Evolutionary conservation across 2,329 filamentous ascomycete genomes (phyloP).

Genomic region (Claviceps cyperi): DNA sequence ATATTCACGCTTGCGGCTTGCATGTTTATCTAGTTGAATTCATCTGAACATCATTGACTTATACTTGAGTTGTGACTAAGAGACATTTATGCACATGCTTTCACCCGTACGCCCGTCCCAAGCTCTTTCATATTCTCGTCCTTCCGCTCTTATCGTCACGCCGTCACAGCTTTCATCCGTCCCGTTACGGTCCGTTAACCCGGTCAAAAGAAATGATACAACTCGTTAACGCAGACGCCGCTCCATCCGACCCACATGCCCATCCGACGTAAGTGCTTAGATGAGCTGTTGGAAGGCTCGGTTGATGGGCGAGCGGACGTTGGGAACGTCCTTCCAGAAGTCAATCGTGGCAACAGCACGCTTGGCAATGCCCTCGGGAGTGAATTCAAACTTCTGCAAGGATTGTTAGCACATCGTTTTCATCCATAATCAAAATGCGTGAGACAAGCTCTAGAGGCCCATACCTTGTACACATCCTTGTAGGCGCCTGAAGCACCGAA

Average conservation of each 20-base stretch:
- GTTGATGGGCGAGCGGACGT: slow-evolving; percentile 90
- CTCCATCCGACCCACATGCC: not conserved
- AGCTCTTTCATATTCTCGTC: slow-evolving; percentile 10
- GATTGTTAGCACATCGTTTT: slow-evolving; percentile 20
- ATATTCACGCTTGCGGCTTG: not conserved
- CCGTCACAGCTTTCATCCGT: slow-evolving; percentile 8
- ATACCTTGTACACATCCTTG: slow-evolving; percentile 90
- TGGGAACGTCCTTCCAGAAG: slow-evolving; percentile 90
- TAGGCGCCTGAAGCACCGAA: slow-evolving; percentile 96
- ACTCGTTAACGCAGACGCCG: not conserved
- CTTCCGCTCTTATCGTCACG: slow-evolving; percentile 14
- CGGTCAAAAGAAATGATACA: slow-evolving; percentile 3
- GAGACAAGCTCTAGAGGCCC: slow-evolving; percentile 14
- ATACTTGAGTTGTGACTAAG: not conserved
- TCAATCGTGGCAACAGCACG: slow-evolving; percentile 81
- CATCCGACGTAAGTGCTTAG: slow-evolving; percentile 34
- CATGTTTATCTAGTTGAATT: not conserved
- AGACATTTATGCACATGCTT: slow-evolving; percentile 10
- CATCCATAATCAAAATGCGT: not conserved
- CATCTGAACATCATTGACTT: not conserved
- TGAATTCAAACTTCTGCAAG: slow-evolving; percentile 94
- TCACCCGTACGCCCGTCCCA: slow-evolving; percentile 4
- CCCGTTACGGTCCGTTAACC: slow-evolving; percentile 7
- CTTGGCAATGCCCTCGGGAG: slow-evolving; percentile 90
- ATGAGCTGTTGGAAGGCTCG: slow-evolving; percentile 95